Percentiles rank a stretch among this genome's conserved stretches.
These are phyloP conservation scores for Plectosphaerella plurivora DNA, from an alignment of 2,329 filamentous ascomycete species.

Conservation along the genomic window DNA sequence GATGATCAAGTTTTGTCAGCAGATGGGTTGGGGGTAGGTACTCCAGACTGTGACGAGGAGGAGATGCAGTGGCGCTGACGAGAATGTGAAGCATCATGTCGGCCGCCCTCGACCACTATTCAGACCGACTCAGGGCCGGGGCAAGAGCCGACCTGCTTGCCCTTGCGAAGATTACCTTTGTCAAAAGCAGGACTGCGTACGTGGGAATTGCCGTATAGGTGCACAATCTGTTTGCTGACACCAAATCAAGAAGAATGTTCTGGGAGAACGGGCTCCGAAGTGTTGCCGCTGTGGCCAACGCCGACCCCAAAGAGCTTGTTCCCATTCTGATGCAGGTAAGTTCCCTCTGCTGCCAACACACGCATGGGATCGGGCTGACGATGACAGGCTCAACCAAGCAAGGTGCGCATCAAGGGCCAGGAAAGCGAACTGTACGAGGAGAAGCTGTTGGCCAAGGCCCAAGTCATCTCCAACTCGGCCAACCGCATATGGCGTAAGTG, in stretches of 20 bases:
- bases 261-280: conserved; percentile 74
- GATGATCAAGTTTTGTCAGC: conserved; percentile 74
- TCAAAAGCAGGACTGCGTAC: conserved; percentile 72
- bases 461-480: conserved; percentile 63
- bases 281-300: conserved; percentile 63
- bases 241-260: conserved; percentile 46
- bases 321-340: conserved; percentile 67
- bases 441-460: conserved; percentile 63
- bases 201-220: conserved; percentile 11
- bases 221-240: conserved; percentile 2
- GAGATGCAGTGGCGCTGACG: not conserved
- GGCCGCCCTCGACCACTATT: conserved; percentile 70
- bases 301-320: conserved; percentile 62
- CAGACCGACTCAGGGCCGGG: conserved; percentile 67
- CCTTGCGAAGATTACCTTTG: conserved; percentile 66
- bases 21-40: conserved; percentile 66
- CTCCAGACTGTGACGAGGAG: not conserved
- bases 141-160: conserved; percentile 67
- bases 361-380: not conserved
- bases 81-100: conserved; percentile 52
- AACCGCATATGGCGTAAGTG: conserved; percentile 64
- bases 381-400: conserved; percentile 61
- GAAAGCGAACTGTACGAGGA: conserved; percentile 57
- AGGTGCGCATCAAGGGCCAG: conserved; percentile 49
- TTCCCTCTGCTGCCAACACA: not conserved